Evolutionary conservation across 257 asterid genomes (phyloP), one percentile per base, ranked within the genome.

Genomic region (Jacaranda copaia): DNA sequence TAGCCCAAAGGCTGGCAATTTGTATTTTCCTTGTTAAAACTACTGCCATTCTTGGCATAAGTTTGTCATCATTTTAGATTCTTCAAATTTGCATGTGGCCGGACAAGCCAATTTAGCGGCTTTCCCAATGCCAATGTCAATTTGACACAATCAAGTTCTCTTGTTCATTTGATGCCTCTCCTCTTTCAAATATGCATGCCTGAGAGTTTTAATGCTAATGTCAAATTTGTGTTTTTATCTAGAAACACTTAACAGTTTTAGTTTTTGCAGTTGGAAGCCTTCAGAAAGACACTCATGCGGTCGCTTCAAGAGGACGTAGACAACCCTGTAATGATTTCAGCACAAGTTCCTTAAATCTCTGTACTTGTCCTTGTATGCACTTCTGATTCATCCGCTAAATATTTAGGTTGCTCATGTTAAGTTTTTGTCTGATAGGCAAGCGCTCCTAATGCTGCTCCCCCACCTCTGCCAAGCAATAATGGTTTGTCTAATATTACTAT

Each of bases 231-330:
- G 66, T 66, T 71, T 66, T 71, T 55, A 36, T 79, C 48, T 13
- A 49, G 59, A 67, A 42, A 8, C 66, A 45, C 75, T 83, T 15
- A 25, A 84, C 75, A 8, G 75, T 73, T 77, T 77, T 66, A 66
- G 73, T 74, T 69, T 8, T 80, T 88, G 87, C 87, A 93, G 98
- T 83, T 93, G 91, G 97, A 91, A 82, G 87, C 84, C 76, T 93
- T 93, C 78, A 89, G 98, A 78, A 93, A 93, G 90, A 93, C 97
- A 9, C 93, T 93, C 55, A 87, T 93, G 98, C 86, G 88, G 45
- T 93, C 98, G 5, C 98, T 93, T 36, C 91, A 91, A 81, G 98
- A 93, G 12, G 98, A 91, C 25, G 97, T 91, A 20, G 95, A 91
- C 56, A 84, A 74, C 76, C 78, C 91, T 19, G 98, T 93, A 81